These are phyloP conservation scores for Capsella bursapastoris DNA, from an alignment of 345 rosid genomes.

Conservation along the genomic window DNA sequence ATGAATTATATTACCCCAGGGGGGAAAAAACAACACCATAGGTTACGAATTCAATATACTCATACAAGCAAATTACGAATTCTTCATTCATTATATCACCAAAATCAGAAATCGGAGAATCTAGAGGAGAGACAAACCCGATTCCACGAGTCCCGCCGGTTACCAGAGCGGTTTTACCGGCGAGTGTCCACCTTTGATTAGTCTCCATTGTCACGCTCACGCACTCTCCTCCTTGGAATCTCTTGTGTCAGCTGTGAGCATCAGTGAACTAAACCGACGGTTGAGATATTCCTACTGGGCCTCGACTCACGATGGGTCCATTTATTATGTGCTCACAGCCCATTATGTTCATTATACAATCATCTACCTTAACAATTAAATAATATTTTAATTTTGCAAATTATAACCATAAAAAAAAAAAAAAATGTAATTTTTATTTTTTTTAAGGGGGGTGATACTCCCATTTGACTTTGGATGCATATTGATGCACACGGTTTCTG, in stretches of 20 bases:
- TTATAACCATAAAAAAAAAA: background rate
- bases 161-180: constrained; percentile 73
- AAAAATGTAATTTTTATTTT: too few species aligned
- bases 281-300: constrained; percentile 3
- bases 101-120: background rate
- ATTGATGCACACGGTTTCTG: constrained; percentile 35
- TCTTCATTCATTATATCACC: background rate
- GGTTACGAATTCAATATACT: background rate
- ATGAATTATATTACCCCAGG: background rate
- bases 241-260: background rate
- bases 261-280: background rate
- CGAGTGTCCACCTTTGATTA: constrained; percentile 64
- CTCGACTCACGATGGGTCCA: background rate
- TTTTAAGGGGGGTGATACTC: background rate
- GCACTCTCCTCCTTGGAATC: constrained; percentile 38
- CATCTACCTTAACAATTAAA: background rate
- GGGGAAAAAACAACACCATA: background rate
- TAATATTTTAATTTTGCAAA: too few species aligned
- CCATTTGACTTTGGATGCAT: constrained; percentile 41
- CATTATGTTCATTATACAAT: background rate
- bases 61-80: too few species aligned
- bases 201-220: constrained; percentile 32
- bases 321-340: constrained; percentile 4
- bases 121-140: constrained; percentile 50
- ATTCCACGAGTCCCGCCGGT: constrained; percentile 95